Percentiles rank a stretch among this genome's conserved stretches.
Evolutionary conservation across 305 asterid species (phyloP).

Genomic region (Striga hermonthica): DNA sequence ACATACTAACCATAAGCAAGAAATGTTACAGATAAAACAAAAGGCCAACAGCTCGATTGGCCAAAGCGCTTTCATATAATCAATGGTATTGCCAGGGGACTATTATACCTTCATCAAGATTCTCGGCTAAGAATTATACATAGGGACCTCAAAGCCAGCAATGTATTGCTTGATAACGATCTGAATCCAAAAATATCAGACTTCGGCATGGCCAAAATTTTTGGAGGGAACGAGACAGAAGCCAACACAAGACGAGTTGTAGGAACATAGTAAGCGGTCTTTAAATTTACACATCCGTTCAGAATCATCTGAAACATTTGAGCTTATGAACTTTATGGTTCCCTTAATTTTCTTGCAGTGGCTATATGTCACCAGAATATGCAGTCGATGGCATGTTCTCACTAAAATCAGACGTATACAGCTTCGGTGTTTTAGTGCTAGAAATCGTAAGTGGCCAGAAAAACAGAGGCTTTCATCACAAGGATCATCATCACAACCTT

Average conservation of each 20-base stretch:
- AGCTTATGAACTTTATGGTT: neutral
- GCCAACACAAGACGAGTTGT: neutral
- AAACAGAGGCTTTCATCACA: neutral
- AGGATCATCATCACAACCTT: constrained; percentile 1
- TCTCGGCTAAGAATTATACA: neutral
- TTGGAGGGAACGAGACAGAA: neutral
- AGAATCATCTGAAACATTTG: neutral
- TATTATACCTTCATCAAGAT: constrained; percentile 8
- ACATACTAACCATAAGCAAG: neutral
- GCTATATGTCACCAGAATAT: neutral
- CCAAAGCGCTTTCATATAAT: neutral
- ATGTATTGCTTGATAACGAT: neutral
- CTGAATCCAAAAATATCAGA: neutral
- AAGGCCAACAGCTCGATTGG: neutral
- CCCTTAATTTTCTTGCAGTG: neutral
- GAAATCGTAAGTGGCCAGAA: neutral
- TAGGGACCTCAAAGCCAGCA: constrained; percentile 5
- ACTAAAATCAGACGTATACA: neutral
- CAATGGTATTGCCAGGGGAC: neutral
- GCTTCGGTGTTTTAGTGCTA: constrained; percentile 2
- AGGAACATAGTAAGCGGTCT: constrained; percentile 1
- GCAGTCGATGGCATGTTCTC: neutral
- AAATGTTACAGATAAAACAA: neutral
- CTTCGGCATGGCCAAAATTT: constrained; percentile 2
- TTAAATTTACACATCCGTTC: neutral